Percentiles rank a stretch among this genome's conserved stretches.
phyloP scores from a whole-genome alignment of 768 basidiomycete species.

The Trametes cingulata region DNA sequence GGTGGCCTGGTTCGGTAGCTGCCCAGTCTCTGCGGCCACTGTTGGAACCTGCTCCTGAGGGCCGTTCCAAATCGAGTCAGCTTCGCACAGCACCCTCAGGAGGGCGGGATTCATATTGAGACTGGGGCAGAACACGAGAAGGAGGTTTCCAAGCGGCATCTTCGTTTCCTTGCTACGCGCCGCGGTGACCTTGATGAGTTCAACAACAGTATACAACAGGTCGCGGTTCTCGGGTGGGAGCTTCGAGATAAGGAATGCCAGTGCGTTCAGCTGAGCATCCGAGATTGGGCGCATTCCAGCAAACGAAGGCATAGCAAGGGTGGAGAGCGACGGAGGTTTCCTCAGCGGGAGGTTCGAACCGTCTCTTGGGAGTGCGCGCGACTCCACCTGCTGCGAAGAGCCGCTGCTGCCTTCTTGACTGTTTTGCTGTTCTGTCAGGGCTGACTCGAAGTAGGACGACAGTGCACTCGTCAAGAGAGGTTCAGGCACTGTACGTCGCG shows the following conservation, averaged over 20 bases:
- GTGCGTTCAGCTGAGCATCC: constrained; percentile 51
- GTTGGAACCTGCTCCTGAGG: neutral
- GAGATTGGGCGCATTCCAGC: constrained; percentile 63
- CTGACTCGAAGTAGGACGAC: constrained; percentile 76
- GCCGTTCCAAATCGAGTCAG: constrained; percentile 62
- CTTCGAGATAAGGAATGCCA: constrained; percentile 63
- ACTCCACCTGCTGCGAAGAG: constrained; percentile 19
- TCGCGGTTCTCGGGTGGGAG: constrained; percentile 83
- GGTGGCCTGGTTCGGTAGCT: neutral
- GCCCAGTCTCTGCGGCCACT: neutral
- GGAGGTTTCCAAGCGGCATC: constrained; percentile 90
- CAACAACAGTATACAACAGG: constrained; percentile 77
- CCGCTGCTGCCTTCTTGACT: constrained; percentile 28
- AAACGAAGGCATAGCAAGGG: constrained; percentile 72
- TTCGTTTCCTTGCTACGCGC: constrained; percentile 71
- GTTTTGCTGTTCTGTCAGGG: constrained; percentile 54
- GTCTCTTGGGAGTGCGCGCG: constrained; percentile 10
- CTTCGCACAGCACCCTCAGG: constrained; percentile 72
- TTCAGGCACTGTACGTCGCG: constrained; percentile 68
- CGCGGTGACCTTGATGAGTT: constrained; percentile 78
- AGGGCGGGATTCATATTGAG: constrained; percentile 76
- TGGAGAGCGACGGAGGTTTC: constrained; percentile 80
- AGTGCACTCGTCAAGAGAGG: constrained; percentile 77
- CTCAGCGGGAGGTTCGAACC: constrained; percentile 45
- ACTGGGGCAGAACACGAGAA: constrained; percentile 87